Base-by-base conservation (phyloP, 805 yeast genomes). In the Kurtzmaniella cleridarum region DNA sequence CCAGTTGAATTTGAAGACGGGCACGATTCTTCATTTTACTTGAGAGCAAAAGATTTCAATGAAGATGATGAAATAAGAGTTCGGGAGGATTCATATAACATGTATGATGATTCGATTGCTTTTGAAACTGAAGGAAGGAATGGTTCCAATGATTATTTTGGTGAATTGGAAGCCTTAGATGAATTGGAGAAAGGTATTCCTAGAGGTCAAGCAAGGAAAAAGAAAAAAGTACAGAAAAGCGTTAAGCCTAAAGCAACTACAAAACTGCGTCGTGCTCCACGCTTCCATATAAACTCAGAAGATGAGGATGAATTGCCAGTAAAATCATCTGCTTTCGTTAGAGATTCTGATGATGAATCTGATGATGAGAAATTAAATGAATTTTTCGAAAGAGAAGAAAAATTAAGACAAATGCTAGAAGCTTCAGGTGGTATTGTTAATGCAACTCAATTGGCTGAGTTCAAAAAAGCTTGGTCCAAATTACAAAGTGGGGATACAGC, bases 331-430 rank as follows among this genome's bases (percentile, higher is more conserved):
- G 79, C 73, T 40, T 73, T 59, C 46, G 73, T 82, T 34, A 64
- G 64, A 36, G 81, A 74, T 38, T 78, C 85, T 2, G 88, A 81
- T 51, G 85, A 80, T 49, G 80, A 73, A 9, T 67, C 76, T 4
- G 86, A 80, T 49, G 77, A 68, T 11, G 86, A 78, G 34, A 64
- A 66, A 30, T 76, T 71, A 37, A 53, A 50, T 2, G 67, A 49
- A 24, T 82, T 82, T 51, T 82, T 75, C 51, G 78, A 59, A 32
- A 68, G 76, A 41, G 90, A 83, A 48, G 64, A 66, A 40, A 57
- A 62, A 40, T 60, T 79, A 33, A 74, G 81, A 34, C 55, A 53
- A 26, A 45, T 68, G 43, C 49, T 68, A 29, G 46, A 43, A 7
- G 52, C 50, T 34, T 51, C 60, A 5, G 74, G 74, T 5, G 72